phyloP scores from a whole-genome alignment of 305 asterid genomes.

The Ilex paraguariensis region DNA sequence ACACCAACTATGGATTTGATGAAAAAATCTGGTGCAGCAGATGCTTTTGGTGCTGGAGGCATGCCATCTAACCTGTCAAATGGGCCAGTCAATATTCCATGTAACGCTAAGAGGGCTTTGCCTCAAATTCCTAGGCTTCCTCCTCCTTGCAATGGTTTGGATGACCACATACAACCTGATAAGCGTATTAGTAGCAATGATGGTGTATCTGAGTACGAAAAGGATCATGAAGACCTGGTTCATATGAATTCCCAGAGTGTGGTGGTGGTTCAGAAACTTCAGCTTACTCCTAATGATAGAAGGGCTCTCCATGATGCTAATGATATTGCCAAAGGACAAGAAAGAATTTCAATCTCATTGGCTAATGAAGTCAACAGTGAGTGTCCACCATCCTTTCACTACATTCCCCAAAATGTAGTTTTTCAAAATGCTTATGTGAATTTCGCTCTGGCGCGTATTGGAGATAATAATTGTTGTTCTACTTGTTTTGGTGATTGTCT shows the following conservation, averaged over 20 bases:
- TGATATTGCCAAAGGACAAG: conserved; percentile 89
- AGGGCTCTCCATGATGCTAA: conserved; percentile 29
- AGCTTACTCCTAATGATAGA: conserved; percentile 24
- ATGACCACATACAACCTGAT: conserved; percentile 22
- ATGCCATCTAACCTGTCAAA: conserved; percentile 14
- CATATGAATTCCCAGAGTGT: conserved; percentile 28
- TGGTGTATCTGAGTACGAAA: conserved; percentile 22
- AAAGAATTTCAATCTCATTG: conserved; percentile 54
- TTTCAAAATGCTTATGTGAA: conserved; percentile 68
- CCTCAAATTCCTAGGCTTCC: conserved; percentile 22
- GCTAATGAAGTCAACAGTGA: conserved; percentile 57
- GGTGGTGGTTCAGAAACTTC: conserved; percentile 29
- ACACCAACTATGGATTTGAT: conserved; percentile 18
- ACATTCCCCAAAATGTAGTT: conserved; percentile 63
- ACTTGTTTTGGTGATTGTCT: conserved; percentile 77
- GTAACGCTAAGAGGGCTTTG: conserved; percentile 27
- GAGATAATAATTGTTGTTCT: conserved; percentile 54
- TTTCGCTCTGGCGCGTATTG: conserved; percentile 72
- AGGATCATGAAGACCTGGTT: conserved; percentile 27
- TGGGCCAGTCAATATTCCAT: conserved; percentile 20
- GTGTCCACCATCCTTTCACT: conserved; percentile 59
- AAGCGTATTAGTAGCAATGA: conserved; percentile 24
- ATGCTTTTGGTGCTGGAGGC: conserved; percentile 22
- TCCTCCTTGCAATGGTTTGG: conserved; percentile 30
- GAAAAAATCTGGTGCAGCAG: conserved; percentile 20